Percentiles rank a stretch among this genome's conserved stretches.
phyloP scores from a whole-genome alignment of 1,139 yeast species.

The Zygosaccharomyces pseudobailii region DNA sequence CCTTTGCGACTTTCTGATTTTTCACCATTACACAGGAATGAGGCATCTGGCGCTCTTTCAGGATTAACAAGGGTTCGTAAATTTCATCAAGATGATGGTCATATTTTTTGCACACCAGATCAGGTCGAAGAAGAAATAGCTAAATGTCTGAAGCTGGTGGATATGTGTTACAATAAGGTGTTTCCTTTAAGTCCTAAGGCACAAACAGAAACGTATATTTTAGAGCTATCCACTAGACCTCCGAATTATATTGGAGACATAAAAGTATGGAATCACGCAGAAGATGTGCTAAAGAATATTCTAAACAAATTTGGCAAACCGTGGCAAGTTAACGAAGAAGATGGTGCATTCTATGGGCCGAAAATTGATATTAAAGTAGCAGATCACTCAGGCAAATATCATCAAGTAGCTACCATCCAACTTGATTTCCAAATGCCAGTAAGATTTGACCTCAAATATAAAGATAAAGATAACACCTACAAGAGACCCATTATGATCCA shows the following conservation, averaged over 20 bases:
- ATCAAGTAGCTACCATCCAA: slow-evolving; percentile 95
- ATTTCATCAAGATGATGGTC: slow-evolving; percentile 98
- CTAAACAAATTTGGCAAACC: slow-evolving; percentile 54
- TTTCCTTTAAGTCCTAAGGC: slow-evolving; percentile 54
- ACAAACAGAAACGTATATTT: slow-evolving; percentile 45
- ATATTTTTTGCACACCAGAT: slow-evolving; percentile 80
- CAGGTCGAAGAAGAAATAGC: slow-evolving; percentile 79
- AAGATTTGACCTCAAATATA: slow-evolving; percentile 71
- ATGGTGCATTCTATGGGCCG: slow-evolving; percentile 98
- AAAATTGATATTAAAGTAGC: slow-evolving; percentile 81
- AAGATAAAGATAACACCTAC: slow-evolving; percentile 44
- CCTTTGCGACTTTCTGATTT: slow-evolving; percentile 91
- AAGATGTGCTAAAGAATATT: slow-evolving; percentile 60
- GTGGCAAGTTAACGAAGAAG: slow-evolving; percentile 82
- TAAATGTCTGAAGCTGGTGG: slow-evolving; percentile 68
- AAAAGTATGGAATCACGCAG: slow-evolving; percentile 84
- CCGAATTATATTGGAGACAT: slow-evolving; percentile 79
- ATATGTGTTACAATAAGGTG: slow-evolving; percentile 63
- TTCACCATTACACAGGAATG: slow-evolving; percentile 92
- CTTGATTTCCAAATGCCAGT: slow-evolving; percentile 91
- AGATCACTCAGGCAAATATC: slow-evolving; percentile 79
- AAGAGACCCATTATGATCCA: slow-evolving; percentile 87
- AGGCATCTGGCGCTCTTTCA: slow-evolving; percentile 88
- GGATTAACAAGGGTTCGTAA: slow-evolving; percentile 94
- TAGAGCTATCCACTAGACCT: slow-evolving; percentile 86